Evolutionary conservation across 768 basidiomycete genomes (phyloP), one percentile per base, ranked within the genome.

Genomic region (Hygrocybe coccinea): DNA sequence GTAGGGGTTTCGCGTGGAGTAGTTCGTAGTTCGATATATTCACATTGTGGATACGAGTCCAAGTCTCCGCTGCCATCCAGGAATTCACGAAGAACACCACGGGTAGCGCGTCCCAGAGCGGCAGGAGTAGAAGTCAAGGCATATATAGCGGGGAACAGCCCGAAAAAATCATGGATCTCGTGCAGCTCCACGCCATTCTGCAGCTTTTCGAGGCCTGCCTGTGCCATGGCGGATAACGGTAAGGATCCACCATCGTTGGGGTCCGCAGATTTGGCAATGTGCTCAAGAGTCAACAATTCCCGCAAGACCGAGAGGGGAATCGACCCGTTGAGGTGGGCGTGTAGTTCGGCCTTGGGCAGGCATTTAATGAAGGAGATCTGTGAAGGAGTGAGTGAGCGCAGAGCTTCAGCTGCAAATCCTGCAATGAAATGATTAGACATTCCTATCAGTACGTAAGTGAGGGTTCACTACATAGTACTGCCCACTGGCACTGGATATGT

Each of bases 241-340:
- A 2, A 1, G 2, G 12, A 47, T 54, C 25, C 45, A 35, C 29
- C 5, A 45, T 17, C 41, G 8, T 17, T 5, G 36, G n/a, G 54
- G 41, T 19, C 25, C 34, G 53, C 66, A 76, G 34, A 81, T 74
- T 8, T 61, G 59, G 29, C 29, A 29, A 4, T 8, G 29, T 29
- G 29, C 8, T 29, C 29, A 8, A 29, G 29, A 8, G 3, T 29
- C 29, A 29, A 8, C 0, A 85, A 80, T 7, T 82, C 76, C 58
- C 82, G 81, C 0, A 92, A 77, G 24, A 81, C 69, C 0, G 70
- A 51, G 22, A 91, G 70, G 1, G 91, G 91, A 34, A 93, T 91
- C 9, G 83, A 92, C 0, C 90, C 90, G 60, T 91, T 91, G 3
- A 91, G 79, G 64, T 92, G 90, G 0, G 90, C 91, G 58, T 92